phyloP scores from a whole-genome alignment of 1,139 yeast species.

The Sugiyamaella paludigena region DNA sequence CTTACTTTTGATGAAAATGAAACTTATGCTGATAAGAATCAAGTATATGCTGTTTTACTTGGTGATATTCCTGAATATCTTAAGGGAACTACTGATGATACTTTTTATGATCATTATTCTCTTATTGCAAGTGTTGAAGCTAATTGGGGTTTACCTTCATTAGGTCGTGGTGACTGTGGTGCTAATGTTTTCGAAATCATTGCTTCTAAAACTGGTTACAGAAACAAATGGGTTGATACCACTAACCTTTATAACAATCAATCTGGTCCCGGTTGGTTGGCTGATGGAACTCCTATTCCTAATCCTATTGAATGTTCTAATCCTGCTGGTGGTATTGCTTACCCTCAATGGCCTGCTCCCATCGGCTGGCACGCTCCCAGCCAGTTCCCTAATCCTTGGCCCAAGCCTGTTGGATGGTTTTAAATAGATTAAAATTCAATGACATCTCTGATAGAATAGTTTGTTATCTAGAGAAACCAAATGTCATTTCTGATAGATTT shows the following conservation, averaged over 20 bases:
- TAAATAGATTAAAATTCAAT: background rate
- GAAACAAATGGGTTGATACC: slow-evolving; percentile 40
- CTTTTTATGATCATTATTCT: slow-evolving; percentile 51
- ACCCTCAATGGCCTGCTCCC: slow-evolving; percentile 18
- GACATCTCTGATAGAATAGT: too few species aligned
- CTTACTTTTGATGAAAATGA: slow-evolving; percentile 51
- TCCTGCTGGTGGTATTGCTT: slow-evolving; percentile 42
- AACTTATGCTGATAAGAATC: slow-evolving; percentile 43
- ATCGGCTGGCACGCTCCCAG: slow-evolving; percentile 8
- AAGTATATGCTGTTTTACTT: slow-evolving; percentile 44
- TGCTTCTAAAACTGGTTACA: slow-evolving; percentile 40
- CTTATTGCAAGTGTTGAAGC: slow-evolving; percentile 40
- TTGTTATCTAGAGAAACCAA: too few species aligned
- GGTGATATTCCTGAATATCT: slow-evolving; percentile 45
- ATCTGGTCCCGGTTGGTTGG: slow-evolving; percentile 43
- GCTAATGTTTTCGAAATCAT: slow-evolving; percentile 47
- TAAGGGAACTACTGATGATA: slow-evolving; percentile 44
- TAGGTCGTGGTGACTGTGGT: slow-evolving; percentile 47
- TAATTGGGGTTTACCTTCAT: slow-evolving; percentile 28
- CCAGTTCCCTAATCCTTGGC: slow-evolving; percentile 13
- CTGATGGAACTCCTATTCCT: slow-evolving; percentile 40
- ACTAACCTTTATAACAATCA: slow-evolving; percentile 41
- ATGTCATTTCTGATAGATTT: too few species aligned
- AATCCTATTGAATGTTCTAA: slow-evolving; percentile 42
- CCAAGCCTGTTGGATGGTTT: slow-evolving; percentile 14